Base-by-base conservation (phyloP, 306 rosid species). In the Glycine latifolia region DNA sequence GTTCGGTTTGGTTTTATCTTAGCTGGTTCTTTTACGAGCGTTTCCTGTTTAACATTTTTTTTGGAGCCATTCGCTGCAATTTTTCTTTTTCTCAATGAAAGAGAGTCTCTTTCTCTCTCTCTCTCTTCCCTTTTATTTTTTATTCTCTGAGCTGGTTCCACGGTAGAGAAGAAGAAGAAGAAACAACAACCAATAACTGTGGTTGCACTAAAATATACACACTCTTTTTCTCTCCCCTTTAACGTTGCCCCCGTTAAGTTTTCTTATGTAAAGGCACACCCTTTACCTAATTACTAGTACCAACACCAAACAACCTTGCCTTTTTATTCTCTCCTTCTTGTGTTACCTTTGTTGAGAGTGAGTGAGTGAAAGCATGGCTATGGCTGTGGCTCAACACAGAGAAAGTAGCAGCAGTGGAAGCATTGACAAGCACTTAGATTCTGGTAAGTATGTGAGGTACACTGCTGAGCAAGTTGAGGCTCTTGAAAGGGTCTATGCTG, bases 401-500 rank as follows among this genome's bases (percentile, higher is more conserved):
- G 98, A 93, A 85, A 92, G 94, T 26, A 96, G 97, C 54, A 89
- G 91, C 67, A 77, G 87, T 80, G 99, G 99, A 8, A 92, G 97
- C 84, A 87, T 91, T 61, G 91, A 87, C 37, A 91, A 88, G 79
- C 97, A 96, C 75, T 91, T 96, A 43, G 99, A 93, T 4, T 74
- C 92, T 14, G 99, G 99, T 0, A 95, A 95, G 77, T 95, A 95
- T 72, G 99, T 95, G 2, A 86, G 99, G 10, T 95, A 95, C 88
- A 95, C 97, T 48, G 71, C 98, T 55, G 99, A 95, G 72, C 99
- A 95, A 65, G 97, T 95, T 0, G 99, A 95, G 56, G 99, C 99
- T 26, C 92, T 95, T 35, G 99, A 95, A 83, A 68, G 98, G 47
- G 97, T 95, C 62, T 95, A 95, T 76, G 75, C 92, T 14, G 99